Evolutionary conservation across 495 filamentous ascomycete species (phyloP).

Genomic region (Rhizodiscina lignyota): DNA sequence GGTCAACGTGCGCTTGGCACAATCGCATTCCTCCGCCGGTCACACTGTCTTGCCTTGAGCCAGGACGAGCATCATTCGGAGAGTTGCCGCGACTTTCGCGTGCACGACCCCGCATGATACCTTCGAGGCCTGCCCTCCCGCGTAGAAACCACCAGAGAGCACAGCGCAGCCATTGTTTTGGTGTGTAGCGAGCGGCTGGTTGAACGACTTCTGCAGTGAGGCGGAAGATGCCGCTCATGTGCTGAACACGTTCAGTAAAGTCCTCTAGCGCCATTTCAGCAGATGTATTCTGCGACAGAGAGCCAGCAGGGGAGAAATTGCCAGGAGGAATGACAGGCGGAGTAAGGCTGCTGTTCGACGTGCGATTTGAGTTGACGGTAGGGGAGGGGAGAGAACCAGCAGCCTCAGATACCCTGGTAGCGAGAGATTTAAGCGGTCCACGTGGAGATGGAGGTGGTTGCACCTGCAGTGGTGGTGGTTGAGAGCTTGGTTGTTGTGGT

Average conservation of each 20-base stretch:
- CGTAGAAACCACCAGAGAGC: constrained; percentile 79
- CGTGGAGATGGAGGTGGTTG: too few species aligned
- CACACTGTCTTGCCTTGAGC: not conserved
- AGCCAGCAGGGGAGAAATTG: too few species aligned
- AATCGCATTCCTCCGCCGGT: not conserved
- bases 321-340: too few species aligned
- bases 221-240: constrained; percentile 50
- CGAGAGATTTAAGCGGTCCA: too few species aligned
- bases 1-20: constrained; percentile 38
- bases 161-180: constrained; percentile 50
- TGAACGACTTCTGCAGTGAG: constrained; percentile 55
- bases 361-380: too few species aligned
- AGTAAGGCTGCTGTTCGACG: too few species aligned
- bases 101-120: constrained; percentile 44
- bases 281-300: too few species aligned
- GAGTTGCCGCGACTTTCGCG: constrained; percentile 23
- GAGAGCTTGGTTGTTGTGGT: too few species aligned
- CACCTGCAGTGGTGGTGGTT: too few species aligned
- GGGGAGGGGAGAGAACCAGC: too few species aligned
- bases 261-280: constrained; percentile 48
- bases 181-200: constrained; percentile 37
- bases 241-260: constrained; percentile 48
- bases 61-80: constrained; percentile 1
- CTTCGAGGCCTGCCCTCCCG: constrained; percentile 57
- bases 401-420: too few species aligned